Evolutionary conservation across 345 rosid species (phyloP).

Genomic region (Sonneratia caseolaris): DNA sequence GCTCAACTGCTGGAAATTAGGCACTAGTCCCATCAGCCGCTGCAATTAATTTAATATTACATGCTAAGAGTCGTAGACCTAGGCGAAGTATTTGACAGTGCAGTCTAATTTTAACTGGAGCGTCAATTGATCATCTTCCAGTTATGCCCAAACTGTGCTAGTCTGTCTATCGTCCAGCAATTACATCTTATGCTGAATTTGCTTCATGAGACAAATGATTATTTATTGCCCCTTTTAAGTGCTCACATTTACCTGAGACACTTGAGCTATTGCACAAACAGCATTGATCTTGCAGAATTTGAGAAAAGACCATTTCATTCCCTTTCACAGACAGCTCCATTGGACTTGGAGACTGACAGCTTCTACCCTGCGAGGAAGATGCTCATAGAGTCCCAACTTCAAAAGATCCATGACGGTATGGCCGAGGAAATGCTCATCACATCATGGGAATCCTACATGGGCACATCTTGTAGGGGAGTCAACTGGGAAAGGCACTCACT

Average conservation of each 20-base stretch:
- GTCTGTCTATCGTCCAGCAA: not conserved
- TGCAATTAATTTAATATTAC: too few species aligned
- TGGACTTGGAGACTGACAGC: conserved; percentile 67
- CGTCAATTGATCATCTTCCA: too few species aligned
- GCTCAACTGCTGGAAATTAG: too few species aligned
- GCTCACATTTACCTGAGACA: not conserved
- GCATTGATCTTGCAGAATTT: not conserved
- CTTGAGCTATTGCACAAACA: not conserved
- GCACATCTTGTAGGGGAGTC: conserved; percentile 74
- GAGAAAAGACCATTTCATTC: not conserved
- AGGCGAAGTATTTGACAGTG: too few species aligned
- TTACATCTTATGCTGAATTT: not conserved
- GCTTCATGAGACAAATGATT: not conserved
- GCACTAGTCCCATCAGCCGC: too few species aligned
- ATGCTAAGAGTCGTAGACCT: too few species aligned
- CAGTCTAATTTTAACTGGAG: too few species aligned
- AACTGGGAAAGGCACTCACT: conserved; percentile 69
- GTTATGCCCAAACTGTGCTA: too few species aligned
- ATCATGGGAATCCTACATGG: conserved; percentile 61
- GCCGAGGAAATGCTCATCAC: conserved; percentile 74
- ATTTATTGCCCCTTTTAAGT: not conserved
- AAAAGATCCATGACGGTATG: conserved; percentile 54
- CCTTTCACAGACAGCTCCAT: conserved; percentile 57
- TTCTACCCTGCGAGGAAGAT: conserved; percentile 51
- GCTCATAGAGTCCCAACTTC: conserved; percentile 45